Conservation (phyloP, 768 basidiomycete genomes). For the Trametes cinnabarina region DNA sequence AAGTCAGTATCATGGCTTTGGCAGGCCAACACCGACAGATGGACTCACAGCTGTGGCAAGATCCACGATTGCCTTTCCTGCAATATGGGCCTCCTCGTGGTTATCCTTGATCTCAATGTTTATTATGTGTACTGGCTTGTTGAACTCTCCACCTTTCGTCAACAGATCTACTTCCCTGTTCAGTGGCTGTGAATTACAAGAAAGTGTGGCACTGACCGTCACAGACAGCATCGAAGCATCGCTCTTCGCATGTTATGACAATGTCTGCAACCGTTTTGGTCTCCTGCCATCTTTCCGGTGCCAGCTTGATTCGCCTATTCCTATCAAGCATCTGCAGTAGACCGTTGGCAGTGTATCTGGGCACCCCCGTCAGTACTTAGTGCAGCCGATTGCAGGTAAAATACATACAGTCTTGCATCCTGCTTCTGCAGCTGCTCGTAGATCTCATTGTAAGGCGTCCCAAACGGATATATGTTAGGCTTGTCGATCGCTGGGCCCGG, state of each 20-base stretch:
- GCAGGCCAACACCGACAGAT: background rate
- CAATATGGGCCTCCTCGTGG: constrained; percentile 96
- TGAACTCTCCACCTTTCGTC: constrained; percentile 84
- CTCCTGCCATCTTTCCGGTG: constrained; percentile 98
- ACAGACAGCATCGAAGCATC: constrained; percentile 97
- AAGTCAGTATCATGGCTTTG: background rate
- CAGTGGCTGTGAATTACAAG: background rate
- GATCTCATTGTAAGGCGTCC: constrained; percentile 94
- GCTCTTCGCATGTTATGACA: constrained; percentile 98
- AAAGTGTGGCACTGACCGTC: constrained; percentile 63
- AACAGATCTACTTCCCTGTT: constrained; percentile 63
- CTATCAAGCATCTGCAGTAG: constrained; percentile 95
- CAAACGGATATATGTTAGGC: constrained; percentile 95
- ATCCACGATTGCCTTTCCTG: constrained; percentile 92
- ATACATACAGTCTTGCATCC: constrained; percentile 75
- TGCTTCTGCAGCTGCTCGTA: constrained; percentile 86
- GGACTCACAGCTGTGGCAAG: constrained; percentile 79
- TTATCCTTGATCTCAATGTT: constrained; percentile 99
- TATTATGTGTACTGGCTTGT: constrained; percentile 91
- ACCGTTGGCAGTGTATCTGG: constrained; percentile 90
- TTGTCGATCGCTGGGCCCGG: constrained; percentile 97
- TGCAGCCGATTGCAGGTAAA: background rate
- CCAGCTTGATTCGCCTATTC: constrained; percentile 85
- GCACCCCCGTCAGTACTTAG: background rate
- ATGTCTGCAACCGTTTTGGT: constrained; percentile 86